phyloP scores from a whole-genome alignment of 1,284 basidiomycete genomes.

The Fomes fomentarius region DNA sequence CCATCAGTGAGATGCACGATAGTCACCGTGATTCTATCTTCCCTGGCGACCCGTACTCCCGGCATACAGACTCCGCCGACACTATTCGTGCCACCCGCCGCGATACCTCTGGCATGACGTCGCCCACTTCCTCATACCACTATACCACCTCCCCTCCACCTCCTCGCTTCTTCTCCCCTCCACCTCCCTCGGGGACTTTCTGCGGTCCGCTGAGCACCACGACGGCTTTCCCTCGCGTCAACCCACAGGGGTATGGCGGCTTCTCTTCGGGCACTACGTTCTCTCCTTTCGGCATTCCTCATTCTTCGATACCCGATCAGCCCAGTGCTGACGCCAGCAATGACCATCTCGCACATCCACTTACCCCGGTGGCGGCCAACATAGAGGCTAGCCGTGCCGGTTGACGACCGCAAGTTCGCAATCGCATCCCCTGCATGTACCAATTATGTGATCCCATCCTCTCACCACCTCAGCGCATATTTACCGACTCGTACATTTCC shows the following conservation, averaged over 20 bases:
- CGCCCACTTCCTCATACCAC: constrained; percentile 47
- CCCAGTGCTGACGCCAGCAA: constrained; percentile 44
- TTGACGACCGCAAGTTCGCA: constrained; percentile 36
- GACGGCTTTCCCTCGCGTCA: constrained; percentile 38
- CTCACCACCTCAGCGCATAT: constrained; percentile 26
- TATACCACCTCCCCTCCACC: constrained; percentile 65
- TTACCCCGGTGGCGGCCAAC: constrained; percentile 54
- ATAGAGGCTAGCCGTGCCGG: constrained; percentile 57
- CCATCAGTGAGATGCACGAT: constrained; percentile 24
- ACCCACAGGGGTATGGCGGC: constrained; percentile 39
- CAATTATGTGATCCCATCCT: constrained; percentile 28
- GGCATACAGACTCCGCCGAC: constrained; percentile 41
- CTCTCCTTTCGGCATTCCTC: constrained; percentile 66
- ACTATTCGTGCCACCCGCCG: constrained; percentile 34
- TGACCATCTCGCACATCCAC: constrained; percentile 45
- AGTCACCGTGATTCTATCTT: constrained; percentile 31
- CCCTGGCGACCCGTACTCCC: constrained; percentile 41
- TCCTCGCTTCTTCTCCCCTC: constrained; percentile 37
- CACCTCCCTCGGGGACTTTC: constrained; percentile 42
- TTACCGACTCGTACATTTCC: constrained; percentile 28
- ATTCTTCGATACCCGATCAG: constrained; percentile 69
- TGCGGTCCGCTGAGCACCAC: constrained; percentile 34
- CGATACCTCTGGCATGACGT: constrained; percentile 43
- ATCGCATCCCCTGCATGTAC: constrained; percentile 28
- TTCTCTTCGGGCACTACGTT: constrained; percentile 45